Evolutionary conservation across 2,329 filamentous ascomycete species (phyloP), one percentile per base, ranked within the genome.

Genomic region (Paradendryphiella salina): DNA sequence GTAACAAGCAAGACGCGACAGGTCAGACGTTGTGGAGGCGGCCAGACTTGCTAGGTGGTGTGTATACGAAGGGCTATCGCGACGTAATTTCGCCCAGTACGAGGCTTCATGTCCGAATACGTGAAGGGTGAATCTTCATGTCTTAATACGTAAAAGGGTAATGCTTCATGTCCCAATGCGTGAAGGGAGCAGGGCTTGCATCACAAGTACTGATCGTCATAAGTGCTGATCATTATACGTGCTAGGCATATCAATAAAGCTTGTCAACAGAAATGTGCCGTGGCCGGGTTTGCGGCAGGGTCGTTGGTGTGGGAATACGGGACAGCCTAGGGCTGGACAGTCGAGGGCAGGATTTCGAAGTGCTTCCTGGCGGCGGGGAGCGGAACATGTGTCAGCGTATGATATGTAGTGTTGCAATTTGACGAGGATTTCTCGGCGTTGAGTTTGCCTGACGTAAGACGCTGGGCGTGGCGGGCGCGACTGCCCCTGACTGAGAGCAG

Each of bases 221-320:
- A 8, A 26, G 21, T 20, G 35, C 38, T 10, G 15, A 20, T 26
- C 13, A 20, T 14, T 5, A 18, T 35, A 23, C 11, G 11, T 5
- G 11, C 10, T 4, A 28, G 10, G 9, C 15, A 53, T 59, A 54
- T 56, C 50, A 60, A 35, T 28, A 52, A 54, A 52, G 59, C 54
- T 60, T 58, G 54, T 54, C 23, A 26, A 26, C 23, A 26, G 7
- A 7, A 26, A 10, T 26, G 23, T 26, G 23, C 23, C 7, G 23
- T 26, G 7, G 8, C 6, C 23, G 23, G 23, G 23, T 26, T 7
- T 26, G 23, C 23, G 23, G 23, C 23, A 26, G 23, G 23, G 23
- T 26, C 23, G 23, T 26, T 9, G 9, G 23, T 26, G 23, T 26
- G 23, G 23, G 23, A 26, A 26, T 26, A 26, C 23, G 23, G 23